Evolutionary conservation across 2,329 filamentous ascomycete genomes (phyloP), one percentile per base, ranked within the genome.

Genomic region (Metarhizium sp.): DNA sequence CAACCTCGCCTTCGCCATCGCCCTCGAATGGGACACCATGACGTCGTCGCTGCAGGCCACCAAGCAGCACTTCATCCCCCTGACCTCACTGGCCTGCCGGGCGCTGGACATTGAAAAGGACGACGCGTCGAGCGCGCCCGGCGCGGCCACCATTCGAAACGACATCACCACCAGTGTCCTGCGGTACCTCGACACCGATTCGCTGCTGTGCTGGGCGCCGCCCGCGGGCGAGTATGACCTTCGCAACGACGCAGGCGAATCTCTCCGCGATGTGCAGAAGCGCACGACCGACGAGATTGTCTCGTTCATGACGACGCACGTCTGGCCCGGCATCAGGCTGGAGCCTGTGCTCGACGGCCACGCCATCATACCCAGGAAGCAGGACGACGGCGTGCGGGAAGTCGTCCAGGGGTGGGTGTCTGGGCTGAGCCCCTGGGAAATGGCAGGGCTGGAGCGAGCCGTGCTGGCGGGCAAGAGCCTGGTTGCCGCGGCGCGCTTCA

Each of bases 1-100:
- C 36, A 81, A 90, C 64, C 86, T 97, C 43, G 92, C 92, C 29
- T 79, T 85, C 48, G 89, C 90, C 55, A 85, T 99, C 59, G 94
- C 92, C 3, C 74, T 95, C 48, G 94, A 99, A 75, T 99, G 94
- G 94, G 92, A 96, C 68, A 78, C 87, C 51, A 80, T 99, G 58
- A 80, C 85, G 29, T 88, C 88, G 14, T 84, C 88, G 2, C 86
- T 92, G 67, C 90, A 97, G 71, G 90, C 91, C 0, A 80, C 92
- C 43, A 89, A 87, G 69, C 83, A 88, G 57, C 90, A 97, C 72
- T 82, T 95, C 50, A 92, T 96, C 61, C 94, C 94, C 14, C 76
- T 99, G 59, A 97, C 92, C 2, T 91, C 90, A 50, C 81, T 96
- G 16, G 78, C 86, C 25, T 90, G 90, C 59, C 86, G 94, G 49